A percentile compares a stretch with the other conserved stretches of the same genome.
phyloP scores from a whole-genome alignment of 495 filamentous ascomycete genomes.

The Hypoxylon intermedium region DNA sequence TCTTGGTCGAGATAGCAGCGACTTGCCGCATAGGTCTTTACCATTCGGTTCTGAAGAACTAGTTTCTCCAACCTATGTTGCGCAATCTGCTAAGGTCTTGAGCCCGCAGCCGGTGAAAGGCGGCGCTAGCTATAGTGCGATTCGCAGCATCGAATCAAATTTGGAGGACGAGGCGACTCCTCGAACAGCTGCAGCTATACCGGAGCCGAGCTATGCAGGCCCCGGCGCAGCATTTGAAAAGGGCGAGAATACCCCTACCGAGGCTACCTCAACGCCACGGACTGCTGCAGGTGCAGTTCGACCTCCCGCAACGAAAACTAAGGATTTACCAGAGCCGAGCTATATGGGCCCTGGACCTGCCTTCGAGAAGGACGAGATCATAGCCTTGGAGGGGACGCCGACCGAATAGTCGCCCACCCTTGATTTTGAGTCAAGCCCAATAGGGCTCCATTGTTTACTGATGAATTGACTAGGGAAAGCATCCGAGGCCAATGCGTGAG shows the following conservation, averaged over 20 bases:
- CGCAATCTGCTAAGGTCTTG: slow-evolving; percentile 46
- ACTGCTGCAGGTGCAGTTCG: slow-evolving; percentile 6
- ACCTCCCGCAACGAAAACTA: background rate
- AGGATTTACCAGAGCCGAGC: slow-evolving; percentile 48
- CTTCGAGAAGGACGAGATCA: slow-evolving; percentile 57
- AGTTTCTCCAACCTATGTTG: slow-evolving; percentile 55
- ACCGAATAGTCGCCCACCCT: slow-evolving; percentile 17
- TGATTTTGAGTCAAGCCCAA: background rate
- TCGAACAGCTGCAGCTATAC: slow-evolving; percentile 27
- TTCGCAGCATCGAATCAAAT: slow-evolving; percentile 38
- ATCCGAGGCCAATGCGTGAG: background rate
- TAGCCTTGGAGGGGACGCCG: slow-evolving; percentile 42
- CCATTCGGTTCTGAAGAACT: slow-evolving; percentile 58
- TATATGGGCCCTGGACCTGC: slow-evolving; percentile 53
- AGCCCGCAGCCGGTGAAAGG: slow-evolving; percentile 54
- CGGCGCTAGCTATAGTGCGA: slow-evolving; percentile 37
- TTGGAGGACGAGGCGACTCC: slow-evolving; percentile 24
- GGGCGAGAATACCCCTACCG: slow-evolving; percentile 48
- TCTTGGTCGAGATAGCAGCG: slow-evolving; percentile 30
- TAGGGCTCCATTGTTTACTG: slow-evolving; percentile 3
- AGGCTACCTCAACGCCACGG: slow-evolving; percentile 46
- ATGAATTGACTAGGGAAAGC: slow-evolving; percentile 5
- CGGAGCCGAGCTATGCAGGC: slow-evolving; percentile 54
- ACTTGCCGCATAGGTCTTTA: slow-evolving; percentile 51
- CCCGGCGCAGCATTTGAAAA: slow-evolving; percentile 56